Evolutionary conservation across 768 basidiomycete genomes (phyloP), one percentile per base, ranked within the genome.

Genomic region (Mycena albidolilacea): DNA sequence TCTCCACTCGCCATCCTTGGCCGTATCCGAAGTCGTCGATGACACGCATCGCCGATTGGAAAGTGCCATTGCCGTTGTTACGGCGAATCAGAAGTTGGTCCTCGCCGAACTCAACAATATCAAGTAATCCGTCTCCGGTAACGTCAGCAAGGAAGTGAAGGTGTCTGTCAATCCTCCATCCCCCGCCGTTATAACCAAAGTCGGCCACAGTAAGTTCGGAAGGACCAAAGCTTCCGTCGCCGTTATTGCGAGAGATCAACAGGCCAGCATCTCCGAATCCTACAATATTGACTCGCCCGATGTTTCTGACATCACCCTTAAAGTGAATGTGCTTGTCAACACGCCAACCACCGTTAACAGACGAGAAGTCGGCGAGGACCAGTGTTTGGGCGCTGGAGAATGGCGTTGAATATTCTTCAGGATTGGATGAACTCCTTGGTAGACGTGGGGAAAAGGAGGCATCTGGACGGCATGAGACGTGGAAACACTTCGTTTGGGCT

Each of bases 51-150:
- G 7, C 37, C 7, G 38, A 9, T 38, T 60, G 37, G 19, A 60
- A 60, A 41, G 58, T 60, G 58, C 58, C 58, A 60, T 60, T n/a
- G 58, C 58, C 58, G 58, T 60, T 60, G 58, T 60, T 60, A 60
- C 58, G 58, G 58, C 58, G 3, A 60, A 60, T 39, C 38, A 60
- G 14, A 60, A 60, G 3, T 60, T 60, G 58, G 58, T n/a, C 19
- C 38, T 60, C 38, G 37, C 58, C 38, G 58, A 60, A 60, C 58
- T 7, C 58, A n/a, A 60, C 58, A 60, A 60, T 60, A 60, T 60
- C 58, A 37, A 60, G 58, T n/a, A 60, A n/a, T 60, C 58, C 58
- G 19, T 60, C 58, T 60, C 58, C 58, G 6, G 58, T 60, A n/a
- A 60, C 58, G 38, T 60, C 58, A 41, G 58, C 58, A 38, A 60